Conservation (phyloP, 1,284 basidiomycete species). For the Heliocybe sulcata region DNA sequence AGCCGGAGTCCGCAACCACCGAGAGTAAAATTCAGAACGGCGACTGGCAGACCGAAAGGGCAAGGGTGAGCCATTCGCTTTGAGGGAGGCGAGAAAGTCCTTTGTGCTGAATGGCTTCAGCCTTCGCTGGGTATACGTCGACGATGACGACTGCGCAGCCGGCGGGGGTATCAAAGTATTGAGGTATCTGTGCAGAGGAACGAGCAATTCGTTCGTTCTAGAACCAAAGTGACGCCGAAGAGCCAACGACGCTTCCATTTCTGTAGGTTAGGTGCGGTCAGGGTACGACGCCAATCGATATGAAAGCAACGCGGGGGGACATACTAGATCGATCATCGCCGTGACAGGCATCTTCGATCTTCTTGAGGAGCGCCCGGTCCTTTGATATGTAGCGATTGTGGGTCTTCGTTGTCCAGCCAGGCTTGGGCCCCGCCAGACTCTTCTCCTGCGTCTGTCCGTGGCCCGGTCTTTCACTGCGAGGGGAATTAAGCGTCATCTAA, state of each 20-base stretch:
- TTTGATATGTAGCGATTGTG: conserved; percentile 85
- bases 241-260: conserved; percentile 54
- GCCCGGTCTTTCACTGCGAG: neutral
- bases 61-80: conserved; percentile 69
- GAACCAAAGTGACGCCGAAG: conserved; percentile 84
- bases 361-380: conserved; percentile 68
- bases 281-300: neutral
- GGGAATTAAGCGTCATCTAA: neutral
- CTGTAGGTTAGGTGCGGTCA: conserved; percentile 26
- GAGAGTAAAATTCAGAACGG: conserved; percentile 65
- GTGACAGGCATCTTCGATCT: conserved; percentile 50
- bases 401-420: conserved; percentile 72
- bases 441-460: conserved; percentile 6
- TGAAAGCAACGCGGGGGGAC: conserved; percentile 17
- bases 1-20: conserved; percentile 63
- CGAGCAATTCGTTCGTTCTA: conserved; percentile 84
- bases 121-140: conserved; percentile 20
- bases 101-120: conserved; percentile 76
- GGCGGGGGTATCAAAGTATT: conserved; percentile 74
- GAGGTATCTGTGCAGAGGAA: conserved; percentile 90
- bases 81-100: conserved; percentile 80
- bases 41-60: conserved; percentile 65
- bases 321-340: conserved; percentile 45
- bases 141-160: conserved; percentile 4
- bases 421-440: conserved; percentile 39